Evolutionary conservation across 306 rosid species (phyloP), one percentile per base, ranked within the genome.

Genomic region (Vigna trinervia): DNA sequence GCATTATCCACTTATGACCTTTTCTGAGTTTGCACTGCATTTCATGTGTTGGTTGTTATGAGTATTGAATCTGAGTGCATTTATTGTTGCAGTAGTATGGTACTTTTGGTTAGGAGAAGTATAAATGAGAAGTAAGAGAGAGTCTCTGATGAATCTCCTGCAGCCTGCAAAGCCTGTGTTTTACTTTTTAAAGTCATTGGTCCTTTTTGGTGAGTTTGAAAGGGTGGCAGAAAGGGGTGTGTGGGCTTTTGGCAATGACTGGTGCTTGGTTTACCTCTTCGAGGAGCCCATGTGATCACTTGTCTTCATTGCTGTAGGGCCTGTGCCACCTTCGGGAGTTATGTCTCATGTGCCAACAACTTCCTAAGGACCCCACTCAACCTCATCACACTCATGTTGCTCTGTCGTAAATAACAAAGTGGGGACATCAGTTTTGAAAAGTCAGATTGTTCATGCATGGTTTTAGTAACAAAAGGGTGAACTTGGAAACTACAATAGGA

Each of bases 321-420:
- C 64, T n/a, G 67, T 45, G 34, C 58, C 23, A 48, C 71, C 71
- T 69, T 59, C 4, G 22, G 46, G 45, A 61, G 45, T 32, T 22
- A 63, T 56, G 71, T 47, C 23, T 46, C 71, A 80, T 57, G 76
- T 74, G 80, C 72, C 39, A 59, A 6, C 69, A 68, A 36, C 48
- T 38, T 45, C 60, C 28, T 22, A 36, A 67, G 47, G 70, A 26
- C 68, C 84, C 84, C 84, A 74, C 65, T 66, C 8, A 74, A 65
- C 65, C 74, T 58, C 19, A 15, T 26, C 12, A 13, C 3, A 38
- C 20, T 60, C 60, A 62, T 26, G 43, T 17, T 61, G 66, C 43
- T 45, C 8, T 64, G 47, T 64, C 60, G 73, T 80, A 43, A 59
- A 62, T 65, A 72, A 41, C 58, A 41, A 41, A 41, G 46, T 41